Evolutionary conservation across 768 basidiomycete genomes (phyloP).

Genomic region (Lentinula boryana): DNA sequence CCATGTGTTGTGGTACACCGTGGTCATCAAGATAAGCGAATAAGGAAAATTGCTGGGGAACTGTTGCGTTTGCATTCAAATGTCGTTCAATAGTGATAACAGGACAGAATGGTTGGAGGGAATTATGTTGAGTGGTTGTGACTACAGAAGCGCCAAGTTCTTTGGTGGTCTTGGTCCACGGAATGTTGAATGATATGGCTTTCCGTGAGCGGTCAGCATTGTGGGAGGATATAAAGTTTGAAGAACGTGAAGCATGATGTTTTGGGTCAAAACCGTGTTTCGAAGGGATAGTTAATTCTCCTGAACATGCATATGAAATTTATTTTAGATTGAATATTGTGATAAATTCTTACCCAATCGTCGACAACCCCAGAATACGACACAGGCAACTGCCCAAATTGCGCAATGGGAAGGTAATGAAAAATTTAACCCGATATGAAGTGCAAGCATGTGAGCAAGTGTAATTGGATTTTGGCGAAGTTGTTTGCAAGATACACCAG

Average conservation of each 20-base stretch:
- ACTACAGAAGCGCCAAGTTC: conserved; percentile 20
- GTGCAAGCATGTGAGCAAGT: conserved; percentile 21
- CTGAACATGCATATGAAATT: too few relatives aligned
- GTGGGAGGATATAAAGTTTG: neutral
- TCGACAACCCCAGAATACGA: conserved; percentile 29
- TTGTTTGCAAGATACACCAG: conserved; percentile 8
- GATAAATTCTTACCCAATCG: conserved; percentile 23
- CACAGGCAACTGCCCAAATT: conserved; percentile 25
- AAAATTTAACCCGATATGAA: conserved; percentile 18
- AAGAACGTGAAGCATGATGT: conserved; percentile 9
- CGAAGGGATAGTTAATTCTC: too few relatives aligned
- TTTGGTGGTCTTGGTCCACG: conserved; percentile 28
- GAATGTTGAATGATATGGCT: conserved; percentile 26
- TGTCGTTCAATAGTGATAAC: conserved; percentile 18
- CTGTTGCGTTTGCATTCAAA: conserved; percentile 8
- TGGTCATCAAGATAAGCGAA: neutral
- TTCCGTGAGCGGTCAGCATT: neutral
- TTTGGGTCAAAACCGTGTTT: conserved; percentile 11
- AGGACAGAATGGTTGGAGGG: conserved; percentile 7
- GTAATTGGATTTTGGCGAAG: conserved; percentile 27
- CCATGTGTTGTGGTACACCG: conserved; percentile 6
- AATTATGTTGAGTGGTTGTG: conserved; percentile 11
- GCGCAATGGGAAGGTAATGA: conserved; percentile 24
- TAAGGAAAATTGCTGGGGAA: conserved; percentile 17
- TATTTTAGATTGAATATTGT: conserved; percentile 10